These are phyloP conservation scores for Dactylorhiza incarnata DNA, from an alignment of 106 monocot species.

Conservation along the genomic window DNA sequence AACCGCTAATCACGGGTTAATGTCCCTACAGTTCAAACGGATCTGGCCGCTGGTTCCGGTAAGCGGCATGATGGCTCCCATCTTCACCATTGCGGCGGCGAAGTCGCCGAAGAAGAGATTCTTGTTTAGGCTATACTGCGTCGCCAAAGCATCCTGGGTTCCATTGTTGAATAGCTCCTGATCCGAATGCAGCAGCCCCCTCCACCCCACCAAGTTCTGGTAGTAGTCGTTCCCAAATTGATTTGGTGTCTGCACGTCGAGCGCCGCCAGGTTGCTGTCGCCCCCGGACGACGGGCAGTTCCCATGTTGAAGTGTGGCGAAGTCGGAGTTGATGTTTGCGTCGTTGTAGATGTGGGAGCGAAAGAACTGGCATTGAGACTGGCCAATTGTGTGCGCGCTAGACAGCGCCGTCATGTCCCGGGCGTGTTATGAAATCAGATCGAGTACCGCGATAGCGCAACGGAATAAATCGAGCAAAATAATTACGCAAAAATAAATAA, in stretches of 20 bases:
- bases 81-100: conserved; percentile 8
- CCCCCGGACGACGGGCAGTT: no score
- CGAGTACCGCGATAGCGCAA: no score
- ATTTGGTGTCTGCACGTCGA: conserved; percentile 3
- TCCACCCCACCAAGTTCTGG: conserved; percentile 9
- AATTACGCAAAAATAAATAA: no score
- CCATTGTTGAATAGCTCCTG: conserved; percentile 21
- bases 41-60: conserved; percentile 12
- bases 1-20: no score
- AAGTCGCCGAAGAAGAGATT: background rate
- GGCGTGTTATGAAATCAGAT: no score
- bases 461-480: no score
- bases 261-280: conserved; percentile 6
- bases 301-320: no score
- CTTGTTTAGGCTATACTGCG: background rate
- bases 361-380: conserved; percentile 15
- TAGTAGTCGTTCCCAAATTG: conserved; percentile 18
- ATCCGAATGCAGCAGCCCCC: conserved; percentile 16
- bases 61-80: conserved; percentile 15
- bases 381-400: conserved; percentile 36
- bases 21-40: background rate
- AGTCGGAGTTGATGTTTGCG: conserved; percentile 5
- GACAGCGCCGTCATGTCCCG: conserved; percentile 35
- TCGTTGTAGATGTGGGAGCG: conserved; percentile 31
- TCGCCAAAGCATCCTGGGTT: conserved; percentile 14